Evolutionary conservation across 176 grass and related monocot species (phyloP), one percentile per base, ranked within the genome.

Genomic region (Luzula sylvatica): DNA sequence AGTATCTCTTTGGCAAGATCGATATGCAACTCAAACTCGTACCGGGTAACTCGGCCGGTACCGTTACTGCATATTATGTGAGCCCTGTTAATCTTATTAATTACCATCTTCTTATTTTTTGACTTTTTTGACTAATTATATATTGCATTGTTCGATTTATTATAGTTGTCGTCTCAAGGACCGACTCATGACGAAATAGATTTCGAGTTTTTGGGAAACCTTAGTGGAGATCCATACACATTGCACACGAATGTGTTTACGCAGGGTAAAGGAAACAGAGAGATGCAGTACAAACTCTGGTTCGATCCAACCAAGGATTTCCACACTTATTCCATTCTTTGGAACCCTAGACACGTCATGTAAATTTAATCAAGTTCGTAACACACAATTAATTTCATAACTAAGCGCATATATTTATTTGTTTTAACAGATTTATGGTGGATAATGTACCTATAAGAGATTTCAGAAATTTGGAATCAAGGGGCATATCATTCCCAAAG

Each of bases 211-310:
- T 50, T 93, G 0, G 87, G 87, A 1, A 93, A 93, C 39, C 72
- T 78, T 2, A 78, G 43, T 13, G 87, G 87, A 13, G 52, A 86
- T 46, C 82, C 87, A 0, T 94, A 87, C 87, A 94, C 82, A 0
- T 74, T 93, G 12, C 87, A 93, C 81, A 93, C 81, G 13, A 93
- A 93, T 65, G 87, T 93, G 65, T 93, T 82, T 73, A 70, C 81
- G 1, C 81, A 75, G 60, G 87, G 87, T 0, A 82, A 92, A 52
- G 81, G 81, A 0, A 39, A 81, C 13, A 65, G 87, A 3, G 87
- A 94, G 70, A 64, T 66, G 81, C 87, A 94, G 73, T 94, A 86
- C 53, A 66, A 75, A 5, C 81, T 86, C 42, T 94, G 87, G 87
- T 94, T 70, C 46, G 87, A 94, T 42, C 87, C 87, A 11, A 94